Conservation (phyloP, 2,329 filamentous ascomycete species). For the Neofusicoccum laricinum region DNA sequence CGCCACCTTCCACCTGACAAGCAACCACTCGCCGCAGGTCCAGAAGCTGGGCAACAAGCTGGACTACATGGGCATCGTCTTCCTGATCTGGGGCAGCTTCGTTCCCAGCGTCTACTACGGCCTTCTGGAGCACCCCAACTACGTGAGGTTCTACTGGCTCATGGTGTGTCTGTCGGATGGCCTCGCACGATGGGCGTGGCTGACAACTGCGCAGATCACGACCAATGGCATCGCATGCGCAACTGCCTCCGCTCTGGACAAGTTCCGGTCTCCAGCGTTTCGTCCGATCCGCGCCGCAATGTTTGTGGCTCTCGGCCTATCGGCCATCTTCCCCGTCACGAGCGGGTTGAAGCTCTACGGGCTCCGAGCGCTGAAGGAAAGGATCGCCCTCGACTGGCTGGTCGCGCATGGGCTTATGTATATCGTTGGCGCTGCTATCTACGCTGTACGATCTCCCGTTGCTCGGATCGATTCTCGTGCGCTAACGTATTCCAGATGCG, state of each 20-base stretch:
- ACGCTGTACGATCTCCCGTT: conserved; percentile 61
- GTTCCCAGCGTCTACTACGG: conserved; percentile 71
- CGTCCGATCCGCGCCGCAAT: conserved; percentile 82
- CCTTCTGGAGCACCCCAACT: conserved; percentile 53
- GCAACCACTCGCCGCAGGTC: conserved; percentile 77
- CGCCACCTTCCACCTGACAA: conserved; percentile 77
- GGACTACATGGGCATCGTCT: conserved; percentile 92
- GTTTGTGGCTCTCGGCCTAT: conserved; percentile 85
- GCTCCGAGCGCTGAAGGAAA: conserved; percentile 60
- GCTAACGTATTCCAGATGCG: conserved; percentile 53
- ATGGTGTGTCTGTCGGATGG: conserved; percentile 56
- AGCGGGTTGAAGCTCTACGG: conserved; percentile 73
- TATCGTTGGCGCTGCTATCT: conserved; percentile 79
- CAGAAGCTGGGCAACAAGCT: conserved; percentile 85
- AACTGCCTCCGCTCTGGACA: conserved; percentile 72
- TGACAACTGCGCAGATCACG: conserved; percentile 60
- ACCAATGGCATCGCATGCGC: conserved; percentile 74
- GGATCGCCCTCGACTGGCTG: conserved; percentile 80
- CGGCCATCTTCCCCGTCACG: conserved; percentile 76
- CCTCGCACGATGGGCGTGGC: neutral
- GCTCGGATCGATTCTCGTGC: neutral
- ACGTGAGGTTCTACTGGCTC: conserved; percentile 70
- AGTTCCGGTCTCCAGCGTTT: conserved; percentile 79
- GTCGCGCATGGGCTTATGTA: conserved; percentile 79
- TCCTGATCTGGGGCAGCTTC: conserved; percentile 87